Conservation (phyloP, 176 grass and related monocot species). For the Panicum miliaceum region DNA sequence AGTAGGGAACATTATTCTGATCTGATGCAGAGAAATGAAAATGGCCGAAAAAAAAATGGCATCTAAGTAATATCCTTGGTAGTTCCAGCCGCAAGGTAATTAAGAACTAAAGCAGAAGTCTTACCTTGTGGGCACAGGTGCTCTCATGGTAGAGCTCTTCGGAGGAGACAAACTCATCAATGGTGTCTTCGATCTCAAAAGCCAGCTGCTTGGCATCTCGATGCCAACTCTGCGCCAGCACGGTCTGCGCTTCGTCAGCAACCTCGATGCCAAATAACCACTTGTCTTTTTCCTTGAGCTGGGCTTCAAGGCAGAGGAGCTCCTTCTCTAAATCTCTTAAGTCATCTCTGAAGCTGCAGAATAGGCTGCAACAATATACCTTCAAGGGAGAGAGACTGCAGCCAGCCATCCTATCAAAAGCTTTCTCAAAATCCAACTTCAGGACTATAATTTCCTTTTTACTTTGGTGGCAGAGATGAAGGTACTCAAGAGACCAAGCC, state of each 20-base stretch:
- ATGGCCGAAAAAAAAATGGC: no score
- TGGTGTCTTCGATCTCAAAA: slow-evolving; percentile 22
- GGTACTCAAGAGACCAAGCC: no score
- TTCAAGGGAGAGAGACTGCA: neutral
- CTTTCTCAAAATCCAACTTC: no score
- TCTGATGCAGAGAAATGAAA: no score
- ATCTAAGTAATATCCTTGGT: no score
- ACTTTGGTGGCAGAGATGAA: no score
- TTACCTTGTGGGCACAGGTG: slow-evolving; percentile 23
- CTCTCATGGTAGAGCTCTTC: slow-evolving; percentile 24
- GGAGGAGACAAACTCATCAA: slow-evolving; percentile 16
- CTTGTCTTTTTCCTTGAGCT: slow-evolving; percentile 14
- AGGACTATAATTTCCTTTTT: no score
- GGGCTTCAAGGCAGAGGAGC: slow-evolving; percentile 16
- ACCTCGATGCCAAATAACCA: slow-evolving; percentile 22
- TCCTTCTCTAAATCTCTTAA: slow-evolving; percentile 9
- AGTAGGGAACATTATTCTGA: no score
- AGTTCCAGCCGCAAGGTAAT: no score
- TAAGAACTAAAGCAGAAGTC: no score
- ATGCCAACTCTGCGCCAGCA: slow-evolving; percentile 14
- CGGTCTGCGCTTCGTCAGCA: neutral
- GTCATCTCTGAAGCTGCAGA: slow-evolving; percentile 6
- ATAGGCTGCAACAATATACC: neutral
- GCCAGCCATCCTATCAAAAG: neutral
- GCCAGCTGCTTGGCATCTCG: slow-evolving; percentile 15